Conservation (phyloP, 192 early-diverging fungal genomes). For the Diversispora eburnea region DNA sequence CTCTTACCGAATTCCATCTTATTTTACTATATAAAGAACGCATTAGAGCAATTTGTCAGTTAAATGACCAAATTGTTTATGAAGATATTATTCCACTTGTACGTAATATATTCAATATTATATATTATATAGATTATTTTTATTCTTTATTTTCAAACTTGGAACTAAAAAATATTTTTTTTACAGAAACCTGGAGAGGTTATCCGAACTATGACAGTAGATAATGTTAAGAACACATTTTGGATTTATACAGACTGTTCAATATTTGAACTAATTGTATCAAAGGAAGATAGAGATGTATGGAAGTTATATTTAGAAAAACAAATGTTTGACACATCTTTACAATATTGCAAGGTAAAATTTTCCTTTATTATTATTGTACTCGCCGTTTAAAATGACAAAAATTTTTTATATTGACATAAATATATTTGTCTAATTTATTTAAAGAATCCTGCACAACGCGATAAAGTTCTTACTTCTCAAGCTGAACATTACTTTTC, state of each 20-base stretch:
- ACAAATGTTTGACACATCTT: constrained; percentile 78
- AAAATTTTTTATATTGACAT: neutral
- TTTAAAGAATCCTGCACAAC: constrained; percentile 60
- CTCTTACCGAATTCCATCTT: constrained; percentile 87
- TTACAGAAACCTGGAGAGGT: constrained; percentile 55
- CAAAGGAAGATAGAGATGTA: constrained; percentile 89
- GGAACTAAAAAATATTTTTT: neutral
- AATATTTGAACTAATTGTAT: constrained; percentile 87
- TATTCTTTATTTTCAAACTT: constrained; percentile 14
- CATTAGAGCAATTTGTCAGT: constrained; percentile 71
- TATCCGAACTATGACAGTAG: constrained; percentile 67
- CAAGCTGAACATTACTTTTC: constrained; percentile 87
- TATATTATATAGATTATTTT: neutral
- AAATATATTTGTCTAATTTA: neutral
- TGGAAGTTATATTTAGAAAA: constrained; percentile 87
- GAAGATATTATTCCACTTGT: constrained; percentile 77
- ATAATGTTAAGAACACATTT: constrained; percentile 76
- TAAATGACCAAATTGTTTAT: constrained; percentile 80
- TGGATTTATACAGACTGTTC: constrained; percentile 87
- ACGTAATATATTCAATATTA: constrained; percentile 18
- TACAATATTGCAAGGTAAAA: constrained; percentile 71
- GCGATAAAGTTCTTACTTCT: constrained; percentile 72
- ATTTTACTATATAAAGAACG: constrained; percentile 77
- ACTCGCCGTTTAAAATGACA: neutral
- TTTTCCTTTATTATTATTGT: neutral